phyloP scores from a whole-genome alignment of 345 rosid species.

The Camelina sativa region DNA sequence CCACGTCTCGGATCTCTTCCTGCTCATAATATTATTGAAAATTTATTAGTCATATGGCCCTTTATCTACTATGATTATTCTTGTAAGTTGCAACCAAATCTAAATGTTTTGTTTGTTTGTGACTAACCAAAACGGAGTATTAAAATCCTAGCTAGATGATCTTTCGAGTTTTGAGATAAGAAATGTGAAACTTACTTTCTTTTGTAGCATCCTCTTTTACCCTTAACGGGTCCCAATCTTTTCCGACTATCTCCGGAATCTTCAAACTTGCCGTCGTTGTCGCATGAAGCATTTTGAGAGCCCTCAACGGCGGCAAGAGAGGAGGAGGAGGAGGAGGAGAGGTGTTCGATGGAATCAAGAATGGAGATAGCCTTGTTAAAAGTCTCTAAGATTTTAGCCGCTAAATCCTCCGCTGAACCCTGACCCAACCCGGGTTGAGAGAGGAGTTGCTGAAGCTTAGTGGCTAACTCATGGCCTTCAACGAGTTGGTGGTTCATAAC shows the following conservation, averaged over 20 bases:
- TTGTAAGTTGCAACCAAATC: slow-evolving; percentile 21
- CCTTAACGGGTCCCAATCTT: slow-evolving; percentile 46
- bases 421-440: slow-evolving; percentile 29
- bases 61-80: slow-evolving; percentile 16
- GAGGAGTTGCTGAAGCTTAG: slow-evolving; percentile 53
- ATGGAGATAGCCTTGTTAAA: slow-evolving; percentile 50
- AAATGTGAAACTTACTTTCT: slow-evolving; percentile 61
- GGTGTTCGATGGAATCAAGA: slow-evolving; percentile 35
- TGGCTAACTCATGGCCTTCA: slow-evolving; percentile 51
- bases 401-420: slow-evolving; percentile 45
- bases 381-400: slow-evolving; percentile 52
- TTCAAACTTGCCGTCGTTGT: slow-evolving; percentile 50
- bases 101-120: slow-evolving; percentile 13
- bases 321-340: slow-evolving; percentile 34
- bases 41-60: not conserved
- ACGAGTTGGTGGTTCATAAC: slow-evolving; percentile 49
- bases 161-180: not conserved
- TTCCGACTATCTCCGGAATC: slow-evolving; percentile 67
- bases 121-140: slow-evolving; percentile 6
- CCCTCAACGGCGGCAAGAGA: slow-evolving; percentile 33
- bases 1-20: slow-evolving; percentile 56
- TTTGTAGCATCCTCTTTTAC: slow-evolving; percentile 76
- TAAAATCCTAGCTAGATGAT: not conserved
- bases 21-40: slow-evolving; percentile 41
- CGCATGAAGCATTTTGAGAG: slow-evolving; percentile 46